Base-by-base conservation (phyloP, 768 basidiomycete species). In the Kwoniella dendrophila region DNA sequence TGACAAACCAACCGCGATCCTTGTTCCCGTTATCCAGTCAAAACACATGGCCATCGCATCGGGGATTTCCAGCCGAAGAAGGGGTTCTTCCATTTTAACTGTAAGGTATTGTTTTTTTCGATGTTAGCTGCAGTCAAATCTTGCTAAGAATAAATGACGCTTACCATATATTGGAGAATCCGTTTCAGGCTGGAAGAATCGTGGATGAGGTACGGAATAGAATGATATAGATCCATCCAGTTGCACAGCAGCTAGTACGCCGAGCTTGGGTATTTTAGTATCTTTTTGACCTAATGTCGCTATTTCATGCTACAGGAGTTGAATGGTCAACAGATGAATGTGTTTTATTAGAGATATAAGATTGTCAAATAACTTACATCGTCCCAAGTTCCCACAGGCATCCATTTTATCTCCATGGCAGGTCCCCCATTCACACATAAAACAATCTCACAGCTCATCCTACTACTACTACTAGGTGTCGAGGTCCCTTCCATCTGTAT, bases 1-100 rank as follows among this genome's bases (percentile, higher is more conserved):
- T 2, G 90, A 87, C 27, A 87, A 87, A 0, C 93, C 94, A 12
- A 89, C 85, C 0, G 90, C 92, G 6, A 99, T 77, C 11, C 87
- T 70, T 59, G 89, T 87, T 64, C 90, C 90, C 65, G 90, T 92
- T 0, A 87, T 89, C 93, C 93, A 97, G 68, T 96, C 92, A 55
- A 96, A 82, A 16, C 85, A 84, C 84, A 85, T 88, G 72, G 87
- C 88, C n/a, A 83, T 81, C 0, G 90, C 84, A 43, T 91, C 89
- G 56, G 88, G 86, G 1, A 91, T 79, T 67, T 89, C 86, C 1
- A 97, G 84, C 10, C 86, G 84, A 5, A 94, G 51, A 2, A 89
- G 72, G 0, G 93, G 90, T 48, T 87, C 47, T 40, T 59, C 81
- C 0, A 85, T 56, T 14, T 63, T 52, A 14, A 80, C 80, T 80